These are phyloP conservation scores for Mycena leptocephala DNA, from an alignment of 768 basidiomycete species.

Conservation along the genomic window DNA sequence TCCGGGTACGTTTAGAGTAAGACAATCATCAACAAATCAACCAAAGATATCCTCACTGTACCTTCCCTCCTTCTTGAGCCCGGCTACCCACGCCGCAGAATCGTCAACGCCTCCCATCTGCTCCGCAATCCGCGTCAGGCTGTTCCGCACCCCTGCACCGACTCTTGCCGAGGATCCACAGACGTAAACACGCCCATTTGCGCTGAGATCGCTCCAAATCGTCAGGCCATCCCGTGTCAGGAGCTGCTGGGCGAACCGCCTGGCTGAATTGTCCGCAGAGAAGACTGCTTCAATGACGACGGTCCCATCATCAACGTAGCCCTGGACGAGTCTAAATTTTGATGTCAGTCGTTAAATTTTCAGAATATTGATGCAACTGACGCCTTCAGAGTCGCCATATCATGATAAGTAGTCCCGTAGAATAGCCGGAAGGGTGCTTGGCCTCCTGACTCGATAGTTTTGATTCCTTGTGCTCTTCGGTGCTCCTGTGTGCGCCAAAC, in stretches of 20 bases:
- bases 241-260: slow-evolving; percentile 33
- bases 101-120: slow-evolving; percentile 19
- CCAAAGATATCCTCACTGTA: slow-evolving; percentile 35
- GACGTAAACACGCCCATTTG: slow-evolving; percentile 19
- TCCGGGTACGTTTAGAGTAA: no score
- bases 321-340: slow-evolving; percentile 4
- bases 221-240: slow-evolving; percentile 24
- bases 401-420: slow-evolving; percentile 30
- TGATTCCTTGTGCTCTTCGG: slow-evolving; percentile 28
- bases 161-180: slow-evolving; percentile 13
- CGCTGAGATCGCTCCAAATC: slow-evolving; percentile 27
- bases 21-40: no score
- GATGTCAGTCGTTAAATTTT: no score
- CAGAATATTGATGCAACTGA: background rate
- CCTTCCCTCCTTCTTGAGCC: slow-evolving; percentile 22
- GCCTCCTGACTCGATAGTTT: slow-evolving; percentile 15
- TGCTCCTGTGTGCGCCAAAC: slow-evolving; percentile 25
- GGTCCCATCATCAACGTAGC: slow-evolving; percentile 23
- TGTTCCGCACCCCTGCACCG: slow-evolving; percentile 5
- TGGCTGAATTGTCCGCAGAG: slow-evolving; percentile 12
- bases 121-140: slow-evolving; percentile 19
- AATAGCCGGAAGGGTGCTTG: slow-evolving; percentile 25
- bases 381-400: slow-evolving; percentile 23
- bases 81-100: slow-evolving; percentile 7
- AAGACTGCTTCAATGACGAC: slow-evolving; percentile 23